Conservation (phyloP, 495 filamentous ascomycete genomes). For the Durotheca rogersii region DNA sequence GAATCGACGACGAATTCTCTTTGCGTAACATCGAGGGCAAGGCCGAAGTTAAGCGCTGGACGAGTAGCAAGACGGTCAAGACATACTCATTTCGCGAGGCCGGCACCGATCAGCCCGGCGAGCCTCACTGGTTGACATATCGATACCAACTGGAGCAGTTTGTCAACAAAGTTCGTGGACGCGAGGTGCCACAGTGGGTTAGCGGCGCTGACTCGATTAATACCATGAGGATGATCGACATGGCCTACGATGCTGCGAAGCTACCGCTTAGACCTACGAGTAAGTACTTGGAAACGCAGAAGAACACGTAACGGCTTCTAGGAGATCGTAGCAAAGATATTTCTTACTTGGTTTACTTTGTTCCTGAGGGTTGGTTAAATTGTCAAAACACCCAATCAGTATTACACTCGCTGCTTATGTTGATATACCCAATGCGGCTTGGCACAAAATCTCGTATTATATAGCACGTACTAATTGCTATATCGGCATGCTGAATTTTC, state of each 20-base stretch:
- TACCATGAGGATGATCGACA: constrained; percentile 56
- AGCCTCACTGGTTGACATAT: constrained; percentile 54
- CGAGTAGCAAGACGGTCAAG: constrained; percentile 43
- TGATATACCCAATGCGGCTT: too few species aligned
- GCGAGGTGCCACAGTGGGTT: constrained; percentile 53
- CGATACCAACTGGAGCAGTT: constrained; percentile 58
- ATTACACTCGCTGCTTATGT: too few species aligned
- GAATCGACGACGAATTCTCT: constrained; percentile 47
- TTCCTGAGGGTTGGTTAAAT: too few species aligned
- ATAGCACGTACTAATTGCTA: too few species aligned
- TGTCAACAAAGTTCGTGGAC: constrained; percentile 52
- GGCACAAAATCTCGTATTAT: too few species aligned
- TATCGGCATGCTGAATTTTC: too few species aligned
- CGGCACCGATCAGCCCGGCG: constrained; percentile 38
- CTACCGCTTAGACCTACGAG: constrained; percentile 46
- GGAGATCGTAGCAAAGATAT: neutral
- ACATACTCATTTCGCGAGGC: constrained; percentile 48
- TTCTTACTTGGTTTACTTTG: neutral
- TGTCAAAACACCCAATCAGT: too few species aligned
- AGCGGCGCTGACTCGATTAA: constrained; percentile 51
- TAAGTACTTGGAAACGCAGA: constrained; percentile 9
- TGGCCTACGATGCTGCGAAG: constrained; percentile 51
- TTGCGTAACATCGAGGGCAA: constrained; percentile 35
- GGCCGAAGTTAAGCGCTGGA: constrained; percentile 45
- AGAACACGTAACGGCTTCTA: neutral